Evolutionary conservation across 1,284 basidiomycete species (phyloP), one percentile per base, ranked within the genome.

Genomic region (Ceraceosorus bombacis): DNA sequence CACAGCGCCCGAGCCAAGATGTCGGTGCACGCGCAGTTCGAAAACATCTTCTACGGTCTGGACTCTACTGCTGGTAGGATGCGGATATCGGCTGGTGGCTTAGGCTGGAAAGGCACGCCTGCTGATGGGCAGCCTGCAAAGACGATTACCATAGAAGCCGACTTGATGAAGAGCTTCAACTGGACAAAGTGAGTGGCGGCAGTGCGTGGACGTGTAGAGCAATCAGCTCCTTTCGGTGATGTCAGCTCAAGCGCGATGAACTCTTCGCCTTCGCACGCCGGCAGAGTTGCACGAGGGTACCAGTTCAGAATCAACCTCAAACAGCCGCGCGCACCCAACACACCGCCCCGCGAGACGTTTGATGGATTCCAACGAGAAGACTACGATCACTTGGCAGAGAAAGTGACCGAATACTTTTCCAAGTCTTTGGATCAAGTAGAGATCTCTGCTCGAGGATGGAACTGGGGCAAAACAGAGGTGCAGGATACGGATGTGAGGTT

Each of bases 281-380:
- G 5, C 65, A 82, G 92, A 55, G 93, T 95, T 41, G 93, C 91
- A 39, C 84, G 95, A 51, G 86, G 88, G 69, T 96, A 89, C 75
- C 93, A 96, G 79, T 85, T 98, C 13, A 82, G 89, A 59, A 81
- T 97, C 53, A 86, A 86, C 8, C 76, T 90, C 71, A 86, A 86
- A 78, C 63, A 61, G 54, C 68, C 67, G 51, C 58, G 53, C 46
- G 52, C 36, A n/a, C 88, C 87, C 76, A 83, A 86, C 76, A 57
- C 55, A 48, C 59, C 66, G 9, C 78, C 71, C 59, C 83, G 82
- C 27, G 86, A 88, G 71, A 88, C 84, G n/a, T 96, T 97, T 74
- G 94, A 98, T 69, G 93, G 93, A 5, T 97, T 98, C 80, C 80
- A 85, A 77, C 84, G 89, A 67, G 93, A 97, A 80, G 92, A 80